Evolutionary conservation across 371 early-diverging fungal species (phyloP).

Genomic region (Zopfochytrium polystomum): DNA sequence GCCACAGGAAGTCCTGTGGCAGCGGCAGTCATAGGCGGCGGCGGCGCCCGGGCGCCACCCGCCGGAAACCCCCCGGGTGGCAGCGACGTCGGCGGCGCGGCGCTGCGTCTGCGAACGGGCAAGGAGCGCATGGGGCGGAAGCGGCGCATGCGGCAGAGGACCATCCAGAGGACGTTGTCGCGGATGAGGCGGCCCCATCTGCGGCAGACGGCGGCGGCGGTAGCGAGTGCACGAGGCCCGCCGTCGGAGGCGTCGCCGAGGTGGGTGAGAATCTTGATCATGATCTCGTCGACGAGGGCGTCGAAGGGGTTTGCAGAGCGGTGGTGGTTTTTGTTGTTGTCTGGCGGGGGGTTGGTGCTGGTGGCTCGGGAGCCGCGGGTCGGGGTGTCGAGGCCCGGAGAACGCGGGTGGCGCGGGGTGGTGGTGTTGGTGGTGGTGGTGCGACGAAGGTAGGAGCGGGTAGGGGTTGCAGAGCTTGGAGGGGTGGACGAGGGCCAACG

Average conservation of each 20-base stretch:
- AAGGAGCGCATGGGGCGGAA: slow-evolving; percentile 11
- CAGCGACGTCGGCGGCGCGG: not conserved
- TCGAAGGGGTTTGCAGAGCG: not conserved
- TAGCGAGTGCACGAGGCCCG: slow-evolving; percentile 9
- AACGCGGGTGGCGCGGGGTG: too few relatives aligned
- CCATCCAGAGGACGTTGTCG: slow-evolving; percentile 37
- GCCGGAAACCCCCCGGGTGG: slow-evolving; percentile 2
- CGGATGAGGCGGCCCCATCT: slow-evolving; percentile 28
- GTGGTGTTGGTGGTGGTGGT: not conserved
- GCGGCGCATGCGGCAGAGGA: slow-evolving; percentile 17
- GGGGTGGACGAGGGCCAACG: too few relatives aligned
- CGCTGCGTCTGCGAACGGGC: not conserved
- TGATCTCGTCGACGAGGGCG: slow-evolving; percentile 30
- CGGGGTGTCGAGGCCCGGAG: not conserved
- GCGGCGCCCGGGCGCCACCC: not conserved
- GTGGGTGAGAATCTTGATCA: slow-evolving; percentile 29
- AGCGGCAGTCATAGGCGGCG: too few relatives aligned
- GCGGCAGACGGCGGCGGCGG: slow-evolving; percentile 23
- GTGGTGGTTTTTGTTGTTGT: not conserved
- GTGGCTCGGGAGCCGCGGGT: not conserved
- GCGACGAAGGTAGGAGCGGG: too few relatives aligned
- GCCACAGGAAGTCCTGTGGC: too few relatives aligned
- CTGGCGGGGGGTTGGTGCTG: not conserved
- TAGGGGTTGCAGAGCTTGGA: not conserved
- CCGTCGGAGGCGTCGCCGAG: slow-evolving; percentile 14